Base-by-base conservation (phyloP, 1,284 basidiomycete species). In the Bjerkandera adusta region DNA sequence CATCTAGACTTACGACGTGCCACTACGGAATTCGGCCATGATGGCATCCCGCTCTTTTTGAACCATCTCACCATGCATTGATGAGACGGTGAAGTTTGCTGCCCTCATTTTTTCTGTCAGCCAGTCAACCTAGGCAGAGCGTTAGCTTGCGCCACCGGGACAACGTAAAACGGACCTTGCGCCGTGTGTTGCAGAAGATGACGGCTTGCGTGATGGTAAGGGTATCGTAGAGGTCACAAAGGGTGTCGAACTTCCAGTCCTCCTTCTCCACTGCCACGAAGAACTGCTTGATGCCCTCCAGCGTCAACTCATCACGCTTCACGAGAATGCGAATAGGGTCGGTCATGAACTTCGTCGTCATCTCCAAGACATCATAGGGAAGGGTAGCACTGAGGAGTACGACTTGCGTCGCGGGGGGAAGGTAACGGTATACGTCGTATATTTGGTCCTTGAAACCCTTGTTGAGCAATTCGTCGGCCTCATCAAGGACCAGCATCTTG, bases 261-360 rank as follows among this genome's bases (percentile, higher is more conserved):
- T 99, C 97, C 75, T 98, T 98, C 72, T 99, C 97, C 48, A 99
- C 96, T 22, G 96, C 96, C 36, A 99, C 94, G 70, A 97, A 99
- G 79, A 99, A 99, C 66, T 99, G 97, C 68, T 98, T 99, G 77
- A 99, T 99, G 20, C 97, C 96, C 68, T 99, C 97, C 46, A 99
- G 78, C 39, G 97, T 99, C 76, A 99, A 80, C 70, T 99, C 97
- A 67, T 99, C 97, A 85, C 96, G 94, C 77, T 99, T 98, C 68
- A 99, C 97, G 53, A 99, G 86, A 63, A 99, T 98, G 45, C 96
- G 89, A 59, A 99, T 92, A 18, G 93, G 94, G 66, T 99, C 96
- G 40, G 93, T 97, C 97, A 99, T 99, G 77, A 99, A 99, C 73
- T 99, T 99, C 43, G 92, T 97, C 18, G 97, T 99, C 92, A 99